Percentiles rank a stretch among this genome's conserved stretches.
phyloP scores from a whole-genome alignment of 73 alveolate species.

The Tetrahymena elliotti region DNA sequence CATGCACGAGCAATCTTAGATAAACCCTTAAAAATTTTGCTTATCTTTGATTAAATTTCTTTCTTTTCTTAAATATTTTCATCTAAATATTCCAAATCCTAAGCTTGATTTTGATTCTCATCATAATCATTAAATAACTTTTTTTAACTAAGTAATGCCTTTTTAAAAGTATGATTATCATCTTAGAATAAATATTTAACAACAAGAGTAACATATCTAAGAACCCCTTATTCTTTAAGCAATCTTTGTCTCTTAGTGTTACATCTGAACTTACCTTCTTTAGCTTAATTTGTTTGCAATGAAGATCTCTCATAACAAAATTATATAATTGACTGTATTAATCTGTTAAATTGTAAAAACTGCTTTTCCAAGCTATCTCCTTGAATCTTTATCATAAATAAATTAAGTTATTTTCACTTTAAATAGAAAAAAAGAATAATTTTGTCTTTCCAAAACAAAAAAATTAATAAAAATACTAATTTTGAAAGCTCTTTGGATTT shows the following conservation, averaged over 20 bases:
- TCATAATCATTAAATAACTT: not conserved
- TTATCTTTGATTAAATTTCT: not conserved
- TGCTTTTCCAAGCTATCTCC: not conserved
- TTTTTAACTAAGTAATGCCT: not conserved
- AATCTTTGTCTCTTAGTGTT: not conserved
- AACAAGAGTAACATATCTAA: not conserved
- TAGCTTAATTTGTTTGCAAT: not conserved
- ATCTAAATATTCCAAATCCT: no score
- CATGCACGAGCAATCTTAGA: not conserved
- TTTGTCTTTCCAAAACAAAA: no score
- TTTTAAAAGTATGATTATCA: not conserved
- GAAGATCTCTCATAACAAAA: not conserved
- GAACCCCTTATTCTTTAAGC: not conserved
- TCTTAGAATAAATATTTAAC: not conserved
- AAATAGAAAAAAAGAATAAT: no score
- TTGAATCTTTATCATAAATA: not conserved
- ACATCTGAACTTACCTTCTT: not conserved
- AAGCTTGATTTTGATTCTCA: not conserved
- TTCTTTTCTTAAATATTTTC: not conserved
- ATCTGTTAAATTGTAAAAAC: not conserved
- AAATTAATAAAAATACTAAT: no score
- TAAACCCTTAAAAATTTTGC: not conserved
- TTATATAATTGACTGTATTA: not conserved
- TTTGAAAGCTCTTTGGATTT: no score
- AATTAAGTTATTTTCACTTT: no score